These are phyloP conservation scores for Oryza meridionalis DNA, from an alignment of 176 grass and related monocot genomes.

Conservation along the genomic window DNA sequence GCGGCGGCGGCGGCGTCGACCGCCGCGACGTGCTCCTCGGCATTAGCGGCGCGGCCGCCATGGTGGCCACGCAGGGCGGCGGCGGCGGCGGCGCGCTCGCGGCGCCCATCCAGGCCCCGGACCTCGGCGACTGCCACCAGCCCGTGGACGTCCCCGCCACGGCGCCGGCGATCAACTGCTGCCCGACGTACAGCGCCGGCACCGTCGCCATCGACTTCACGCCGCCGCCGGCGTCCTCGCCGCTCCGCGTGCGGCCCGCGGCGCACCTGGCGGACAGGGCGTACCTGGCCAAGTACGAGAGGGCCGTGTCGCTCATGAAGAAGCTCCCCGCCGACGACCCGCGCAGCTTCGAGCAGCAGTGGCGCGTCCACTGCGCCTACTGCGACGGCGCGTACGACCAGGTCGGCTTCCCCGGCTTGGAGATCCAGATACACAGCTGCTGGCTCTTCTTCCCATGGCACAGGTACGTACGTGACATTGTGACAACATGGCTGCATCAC, in stretches of 20 bases:
- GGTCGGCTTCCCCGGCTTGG: conserved; percentile 54
- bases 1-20: conserved; percentile 23
- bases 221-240: conserved; percentile 32
- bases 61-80: neutral
- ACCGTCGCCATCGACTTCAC: conserved; percentile 49
- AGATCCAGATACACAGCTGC: conserved; percentile 58
- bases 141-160: conserved; percentile 31
- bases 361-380: conserved; percentile 64
- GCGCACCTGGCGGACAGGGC: conserved; percentile 55
- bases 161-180: conserved; percentile 42
- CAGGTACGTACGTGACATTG: conserved; percentile 44
- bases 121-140: conserved; percentile 46
- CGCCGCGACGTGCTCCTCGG: conserved; percentile 70
- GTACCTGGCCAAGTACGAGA: conserved; percentile 61
- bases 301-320: conserved; percentile 70
- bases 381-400: conserved; percentile 63
- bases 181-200: conserved; percentile 38
- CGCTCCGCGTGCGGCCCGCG: conserved; percentile 67
- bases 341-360: conserved; percentile 78
- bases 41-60: conserved; percentile 43
- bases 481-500: neutral
- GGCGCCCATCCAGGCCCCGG: conserved; percentile 57
- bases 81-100: conserved; percentile 22
- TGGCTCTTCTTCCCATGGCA: conserved; percentile 93
- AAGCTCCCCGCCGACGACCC: conserved; percentile 69